Conservation (phyloP, 2,329 filamentous ascomycete species). For the Neurospora crassa region DNA sequence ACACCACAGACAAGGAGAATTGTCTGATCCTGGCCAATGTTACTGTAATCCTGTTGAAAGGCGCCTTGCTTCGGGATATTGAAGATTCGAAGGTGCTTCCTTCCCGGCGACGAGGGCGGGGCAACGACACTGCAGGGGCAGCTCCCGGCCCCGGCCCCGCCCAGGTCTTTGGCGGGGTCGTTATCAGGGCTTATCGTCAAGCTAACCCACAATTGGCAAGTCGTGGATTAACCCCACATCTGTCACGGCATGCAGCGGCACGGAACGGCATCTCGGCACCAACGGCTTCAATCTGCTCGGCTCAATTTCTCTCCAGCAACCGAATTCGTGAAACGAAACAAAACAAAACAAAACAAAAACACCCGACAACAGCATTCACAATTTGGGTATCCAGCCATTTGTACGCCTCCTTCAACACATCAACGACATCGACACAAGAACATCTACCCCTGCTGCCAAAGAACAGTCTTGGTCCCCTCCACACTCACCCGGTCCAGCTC, state of each 20-base stretch:
- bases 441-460: conserved; percentile 33
- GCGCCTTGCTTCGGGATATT: background rate
- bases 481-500: conserved; percentile 30
- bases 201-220: background rate
- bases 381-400: too few relatives aligned
- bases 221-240: background rate
- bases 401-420: background rate
- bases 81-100: background rate
- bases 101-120: background rate
- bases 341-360: background rate
- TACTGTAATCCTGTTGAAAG: background rate
- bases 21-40: background rate
- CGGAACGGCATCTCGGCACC: background rate
- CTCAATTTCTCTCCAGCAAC: background rate
- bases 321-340: background rate
- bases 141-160: background rate
- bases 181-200: background rate
- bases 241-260: background rate
- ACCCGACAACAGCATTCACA: background rate
- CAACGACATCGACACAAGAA: background rate
- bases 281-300: background rate
- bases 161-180: background rate
- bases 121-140: background rate
- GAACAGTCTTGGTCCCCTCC: conserved; percentile 26
- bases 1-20: background rate